Evolutionary conservation across 352 stramenopile genomes (phyloP).

Genomic region (Globisporangium alternatum): DNA sequence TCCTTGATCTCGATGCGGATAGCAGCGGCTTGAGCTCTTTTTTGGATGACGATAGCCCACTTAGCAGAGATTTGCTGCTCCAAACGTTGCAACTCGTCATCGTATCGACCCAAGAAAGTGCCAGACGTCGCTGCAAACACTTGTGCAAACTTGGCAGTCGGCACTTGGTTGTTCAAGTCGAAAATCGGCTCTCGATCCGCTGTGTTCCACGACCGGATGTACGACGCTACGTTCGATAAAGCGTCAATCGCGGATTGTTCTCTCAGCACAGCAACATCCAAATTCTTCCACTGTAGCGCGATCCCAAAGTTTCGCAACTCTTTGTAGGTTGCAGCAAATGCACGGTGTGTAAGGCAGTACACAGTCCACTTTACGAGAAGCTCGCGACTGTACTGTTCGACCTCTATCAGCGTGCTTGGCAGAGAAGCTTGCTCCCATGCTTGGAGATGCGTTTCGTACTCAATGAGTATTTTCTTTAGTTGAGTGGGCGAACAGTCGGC

Average conservation of each 20-base stretch:
- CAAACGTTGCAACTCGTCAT: background rate
- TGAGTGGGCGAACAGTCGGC: background rate
- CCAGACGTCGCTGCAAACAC: conserved; percentile 21
- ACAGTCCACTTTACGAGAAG: conserved; percentile 42
- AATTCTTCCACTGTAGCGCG: conserved; percentile 32
- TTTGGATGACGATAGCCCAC: conserved; percentile 1
- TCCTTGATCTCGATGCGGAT: conserved; percentile 1
- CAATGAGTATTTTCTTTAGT: conserved; percentile 6
- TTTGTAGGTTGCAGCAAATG: conserved; percentile 15
- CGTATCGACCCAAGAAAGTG: conserved; percentile 2
- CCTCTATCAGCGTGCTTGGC: conserved; percentile 16
- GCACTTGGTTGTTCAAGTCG: conserved; percentile 30
- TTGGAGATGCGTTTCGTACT: conserved; percentile 10
- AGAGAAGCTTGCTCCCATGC: conserved; percentile 18
- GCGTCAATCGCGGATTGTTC: conserved; percentile 28
- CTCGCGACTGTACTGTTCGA: conserved; percentile 38
- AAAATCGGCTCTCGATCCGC: conserved; percentile 25
- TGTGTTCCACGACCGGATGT: conserved; percentile 38
- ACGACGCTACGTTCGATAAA: conserved; percentile 29
- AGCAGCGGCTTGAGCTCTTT: background rate
- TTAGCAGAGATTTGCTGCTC: background rate
- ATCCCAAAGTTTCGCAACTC: conserved; percentile 36
- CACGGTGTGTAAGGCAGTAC: conserved; percentile 41
- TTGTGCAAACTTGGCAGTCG: conserved; percentile 37
- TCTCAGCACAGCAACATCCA: conserved; percentile 33